Base-by-base conservation (phyloP, 2,329 filamentous ascomycete species). In the Furcasterigmium sp. region DNA sequence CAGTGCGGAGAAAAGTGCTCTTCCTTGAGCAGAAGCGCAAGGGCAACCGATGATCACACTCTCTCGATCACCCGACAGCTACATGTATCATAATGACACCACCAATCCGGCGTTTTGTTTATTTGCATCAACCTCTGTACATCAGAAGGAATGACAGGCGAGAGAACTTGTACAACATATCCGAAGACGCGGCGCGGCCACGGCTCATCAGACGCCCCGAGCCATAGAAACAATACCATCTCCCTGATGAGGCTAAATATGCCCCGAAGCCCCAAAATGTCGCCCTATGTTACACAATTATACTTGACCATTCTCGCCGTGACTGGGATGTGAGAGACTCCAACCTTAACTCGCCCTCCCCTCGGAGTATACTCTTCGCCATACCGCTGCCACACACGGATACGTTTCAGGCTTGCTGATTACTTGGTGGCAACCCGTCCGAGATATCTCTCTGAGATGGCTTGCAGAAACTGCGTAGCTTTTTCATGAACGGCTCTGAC, bases 21-120 rank as follows among this genome's bases (percentile, higher is more conserved):
- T 98, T 98, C 68, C 78, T 97, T 45, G 93, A 98, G 64, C 82
- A 87, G 61, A 96, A 95, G 63, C 85, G 89, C 62, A 85, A 84
- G 63, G 76, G 76, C 44, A 82, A 78, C 68, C 77, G 67, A 57
- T 35, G 15, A 35, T 18, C 32, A 48, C 23, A n/a, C 5, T 15
- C 37, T 21, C 5, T 15, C 26, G 15, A 25, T 37, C 23, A 18
- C 19, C 20, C 20, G 15, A 32, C 25, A 11, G 23, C 23, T 11
- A 26, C 29, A 46, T 50, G 48, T 50, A 50, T 39, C 46, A 50
- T 26, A 48, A 36, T 48, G 32, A 46, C 43, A 48, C 41, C 43
- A 50, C 35, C 44, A 46, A 44, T 17, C 43, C 41, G 48, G 48
- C 48, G 48, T 48, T 50, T 35, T 15, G 15, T 35, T 17, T 17